Percentiles rank a stretch among this genome's conserved stretches.
These are phyloP conservation scores for Termitomyces sp. DNA, from an alignment of 768 basidiomycete species.

Conservation along the genomic window DNA sequence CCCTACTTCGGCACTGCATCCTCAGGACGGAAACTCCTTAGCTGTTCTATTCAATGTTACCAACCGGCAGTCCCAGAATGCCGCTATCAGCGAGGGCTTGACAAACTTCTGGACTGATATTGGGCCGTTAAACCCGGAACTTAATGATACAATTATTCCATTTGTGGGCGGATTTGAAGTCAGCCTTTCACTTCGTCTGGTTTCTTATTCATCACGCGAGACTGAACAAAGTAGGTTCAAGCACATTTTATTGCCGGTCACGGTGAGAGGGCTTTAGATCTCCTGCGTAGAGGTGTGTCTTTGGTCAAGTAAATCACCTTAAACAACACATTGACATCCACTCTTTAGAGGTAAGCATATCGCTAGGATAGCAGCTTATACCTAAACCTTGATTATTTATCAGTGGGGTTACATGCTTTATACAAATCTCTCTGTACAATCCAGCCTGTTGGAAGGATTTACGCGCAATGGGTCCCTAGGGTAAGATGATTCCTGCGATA, in stretches of 20 bases:
- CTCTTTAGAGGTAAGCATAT: constrained; percentile 10
- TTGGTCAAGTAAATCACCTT: neutral
- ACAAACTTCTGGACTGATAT: constrained; percentile 44
- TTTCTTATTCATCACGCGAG: neutral
- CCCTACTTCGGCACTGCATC: constrained; percentile 32
- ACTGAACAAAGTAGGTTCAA: constrained; percentile 32
- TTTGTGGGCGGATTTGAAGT: constrained; percentile 50
- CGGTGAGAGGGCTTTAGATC: constrained; percentile 40
- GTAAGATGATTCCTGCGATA: constrained; percentile 19
- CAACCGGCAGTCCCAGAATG: constrained; percentile 29
- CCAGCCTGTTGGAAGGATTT: constrained; percentile 41
- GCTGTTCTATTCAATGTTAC: constrained; percentile 45
- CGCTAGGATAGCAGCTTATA: neutral
- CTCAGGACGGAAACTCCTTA: constrained; percentile 47
- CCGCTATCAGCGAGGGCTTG: constrained; percentile 37
- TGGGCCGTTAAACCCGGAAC: constrained; percentile 42
- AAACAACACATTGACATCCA: neutral
- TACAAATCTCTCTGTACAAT: constrained; percentile 33
- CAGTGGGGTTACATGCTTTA: constrained; percentile 50
- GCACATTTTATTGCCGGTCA: constrained; percentile 44
- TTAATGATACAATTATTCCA: constrained; percentile 47
- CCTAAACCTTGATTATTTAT: neutral
- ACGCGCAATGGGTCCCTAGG: constrained; percentile 41
- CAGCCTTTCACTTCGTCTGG: neutral
- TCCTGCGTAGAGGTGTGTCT: constrained; percentile 29